Conservation (phyloP, 257 asterid species). For the Thymus mandschuricus region DNA sequence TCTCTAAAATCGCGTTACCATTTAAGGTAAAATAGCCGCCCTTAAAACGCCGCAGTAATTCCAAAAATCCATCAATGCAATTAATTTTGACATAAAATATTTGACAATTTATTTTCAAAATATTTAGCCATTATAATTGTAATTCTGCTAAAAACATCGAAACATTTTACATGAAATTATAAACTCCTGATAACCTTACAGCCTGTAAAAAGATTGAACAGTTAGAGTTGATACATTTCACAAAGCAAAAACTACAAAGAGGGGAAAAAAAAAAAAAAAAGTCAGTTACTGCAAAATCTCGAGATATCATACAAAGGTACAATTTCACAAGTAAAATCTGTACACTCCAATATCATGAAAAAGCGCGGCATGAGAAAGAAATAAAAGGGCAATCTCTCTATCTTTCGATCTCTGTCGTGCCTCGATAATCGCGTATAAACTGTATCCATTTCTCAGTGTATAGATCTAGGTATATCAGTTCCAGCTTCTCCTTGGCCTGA, state of each 20-base stretch:
- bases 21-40: no score
- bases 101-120: no score
- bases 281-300: conserved; percentile 17
- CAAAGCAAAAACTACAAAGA: not conserved
- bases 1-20: no score
- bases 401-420: conserved; percentile 20
- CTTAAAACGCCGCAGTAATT: not conserved
- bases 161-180: not conserved
- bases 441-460: conserved; percentile 34
- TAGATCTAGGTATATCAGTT: conserved; percentile 53
- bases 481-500: conserved; percentile 96
- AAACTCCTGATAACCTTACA: not conserved
- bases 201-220: not conserved
- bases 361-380: conserved; percentile 14
- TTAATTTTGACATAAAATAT: not conserved
- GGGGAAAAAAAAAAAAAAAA: not conserved
- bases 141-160: no score
- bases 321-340: conserved; percentile 32
- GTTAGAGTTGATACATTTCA: conserved; percentile 14
- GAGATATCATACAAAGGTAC: conserved; percentile 23
- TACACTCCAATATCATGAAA: conserved; percentile 33
- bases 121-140: no score
- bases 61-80: not conserved
- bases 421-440: conserved; percentile 33
- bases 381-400: not conserved